Percentiles rank a stretch among this genome's conserved stretches.
These are phyloP conservation scores for Acer saccharum DNA, from an alignment of 345 rosid species.

Conservation along the genomic window DNA sequence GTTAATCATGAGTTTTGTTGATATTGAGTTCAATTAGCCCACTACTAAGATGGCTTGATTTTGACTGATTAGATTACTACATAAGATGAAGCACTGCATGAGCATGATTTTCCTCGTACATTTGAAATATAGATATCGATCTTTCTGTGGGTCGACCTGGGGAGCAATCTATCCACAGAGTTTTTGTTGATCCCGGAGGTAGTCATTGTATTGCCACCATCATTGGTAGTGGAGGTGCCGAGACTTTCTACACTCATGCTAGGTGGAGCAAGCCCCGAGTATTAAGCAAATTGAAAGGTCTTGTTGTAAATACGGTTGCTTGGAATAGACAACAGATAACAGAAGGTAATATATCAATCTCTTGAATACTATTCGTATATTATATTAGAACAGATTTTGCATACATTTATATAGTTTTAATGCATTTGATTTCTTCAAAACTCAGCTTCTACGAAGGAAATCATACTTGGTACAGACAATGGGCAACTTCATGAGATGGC, in stretches of 20 bases:
- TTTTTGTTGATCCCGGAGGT: constrained; percentile 97
- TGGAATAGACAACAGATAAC: constrained; percentile 96
- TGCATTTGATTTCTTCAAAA: constrained; percentile 12
- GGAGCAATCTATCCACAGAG: constrained; percentile 87
- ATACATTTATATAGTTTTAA: constrained; percentile 19
- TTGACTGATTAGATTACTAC: neutral
- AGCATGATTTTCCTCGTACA: neutral
- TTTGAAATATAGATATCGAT: constrained; percentile 66
- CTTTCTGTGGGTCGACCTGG: constrained; percentile 84
- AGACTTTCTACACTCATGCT: constrained; percentile 87
- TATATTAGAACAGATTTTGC: neutral
- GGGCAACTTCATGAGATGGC: constrained; percentile 93
- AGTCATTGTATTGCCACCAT: constrained; percentile 92
- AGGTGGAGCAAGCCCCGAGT: constrained; percentile 95
- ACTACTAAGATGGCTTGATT: neutral
- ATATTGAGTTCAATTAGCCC: neutral
- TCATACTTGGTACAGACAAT: constrained; percentile 84
- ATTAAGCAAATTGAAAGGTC: constrained; percentile 75
- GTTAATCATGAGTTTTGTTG: neutral
- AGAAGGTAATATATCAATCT: constrained; percentile 57
- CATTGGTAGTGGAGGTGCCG: constrained; percentile 81
- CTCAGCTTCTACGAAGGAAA: constrained; percentile 91
- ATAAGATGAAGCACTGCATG: neutral
- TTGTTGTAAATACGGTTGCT: constrained; percentile 83
- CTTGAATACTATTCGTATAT: neutral